Conservation (phyloP, 805 yeast species). For the Candida hungchunana region DNA sequence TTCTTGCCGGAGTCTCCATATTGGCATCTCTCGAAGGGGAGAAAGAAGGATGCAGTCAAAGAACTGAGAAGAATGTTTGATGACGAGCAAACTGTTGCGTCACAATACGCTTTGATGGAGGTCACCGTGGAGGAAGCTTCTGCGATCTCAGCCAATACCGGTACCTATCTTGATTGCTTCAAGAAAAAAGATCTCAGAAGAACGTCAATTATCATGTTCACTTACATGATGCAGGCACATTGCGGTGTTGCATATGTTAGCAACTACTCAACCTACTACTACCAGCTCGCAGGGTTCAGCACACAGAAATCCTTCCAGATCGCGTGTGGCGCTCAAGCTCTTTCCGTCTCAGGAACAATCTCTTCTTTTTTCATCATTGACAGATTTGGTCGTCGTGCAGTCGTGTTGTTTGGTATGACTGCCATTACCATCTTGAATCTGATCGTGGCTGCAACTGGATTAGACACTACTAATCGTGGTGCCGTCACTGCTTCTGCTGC, state of each 20-base stretch:
- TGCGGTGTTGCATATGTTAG: constrained; percentile 41
- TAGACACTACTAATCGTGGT: constrained; percentile 7
- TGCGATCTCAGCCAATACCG: constrained; percentile 26
- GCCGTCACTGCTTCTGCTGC: constrained; percentile 25
- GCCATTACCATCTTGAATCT: constrained; percentile 24
- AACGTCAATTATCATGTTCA: constrained; percentile 33
- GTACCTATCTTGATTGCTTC: constrained; percentile 39
- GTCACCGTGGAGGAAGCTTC: constrained; percentile 27
- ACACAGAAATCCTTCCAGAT: constrained; percentile 37
- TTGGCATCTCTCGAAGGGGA: constrained; percentile 35
- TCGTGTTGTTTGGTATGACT: constrained; percentile 27
- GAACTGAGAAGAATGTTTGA: constrained; percentile 26
- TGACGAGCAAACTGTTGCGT: constrained; percentile 20
- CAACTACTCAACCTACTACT: constrained; percentile 46
- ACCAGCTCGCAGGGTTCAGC: constrained; percentile 41
- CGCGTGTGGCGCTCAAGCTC: constrained; percentile 29
- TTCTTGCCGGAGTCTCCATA: constrained; percentile 43
- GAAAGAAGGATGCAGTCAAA: constrained; percentile 30
- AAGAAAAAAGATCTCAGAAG: constrained; percentile 38
- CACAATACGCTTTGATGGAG: constrained; percentile 30
- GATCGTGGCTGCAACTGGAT: constrained; percentile 26
- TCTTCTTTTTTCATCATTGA: constrained; percentile 30
- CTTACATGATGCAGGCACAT: constrained; percentile 38
- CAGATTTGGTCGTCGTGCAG: constrained; percentile 29
- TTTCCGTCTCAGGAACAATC: constrained; percentile 30